Percentiles rank a stretch among this genome's conserved stretches.
Conservation (phyloP, 768 basidiomycete species). For the Melanogaster broomeanus region DNA sequence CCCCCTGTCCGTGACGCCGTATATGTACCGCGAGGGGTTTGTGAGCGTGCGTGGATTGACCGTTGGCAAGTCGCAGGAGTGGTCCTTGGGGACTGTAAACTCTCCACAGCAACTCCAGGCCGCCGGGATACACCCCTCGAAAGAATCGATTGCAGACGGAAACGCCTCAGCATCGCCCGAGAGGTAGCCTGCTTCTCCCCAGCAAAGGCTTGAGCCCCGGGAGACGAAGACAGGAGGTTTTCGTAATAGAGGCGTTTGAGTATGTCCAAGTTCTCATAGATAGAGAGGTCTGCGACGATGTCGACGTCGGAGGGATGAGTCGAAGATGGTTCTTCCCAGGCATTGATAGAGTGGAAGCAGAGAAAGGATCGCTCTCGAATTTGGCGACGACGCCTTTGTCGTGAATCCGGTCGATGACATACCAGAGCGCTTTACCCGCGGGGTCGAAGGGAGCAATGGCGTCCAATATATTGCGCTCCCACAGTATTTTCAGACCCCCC, state of each 20-base stretch:
- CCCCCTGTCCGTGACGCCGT: slow-evolving; percentile 6
- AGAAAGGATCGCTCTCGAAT: slow-evolving; percentile 28
- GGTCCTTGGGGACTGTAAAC: neutral
- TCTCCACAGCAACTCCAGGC: slow-evolving; percentile 2
- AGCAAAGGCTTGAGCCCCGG: neutral
- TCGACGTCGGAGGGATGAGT: slow-evolving; percentile 11
- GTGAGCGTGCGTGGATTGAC: slow-evolving; percentile 21
- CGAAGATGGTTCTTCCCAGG: slow-evolving; percentile 22
- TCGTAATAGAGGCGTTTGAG: slow-evolving; percentile 24
- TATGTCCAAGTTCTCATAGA: slow-evolving; percentile 21
- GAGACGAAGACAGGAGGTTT: slow-evolving; percentile 8
- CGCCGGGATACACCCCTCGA: neutral
- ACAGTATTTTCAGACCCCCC: slow-evolving; percentile 9
- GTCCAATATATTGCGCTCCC: slow-evolving; percentile 19
- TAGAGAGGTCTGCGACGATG: slow-evolving; percentile 26
- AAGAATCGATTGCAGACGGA: slow-evolving; percentile 14
- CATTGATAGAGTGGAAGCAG: slow-evolving; percentile 31
- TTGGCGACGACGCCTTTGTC: slow-evolving; percentile 27
- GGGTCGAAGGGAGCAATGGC: slow-evolving; percentile 18
- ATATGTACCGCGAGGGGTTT: slow-evolving; percentile 19
- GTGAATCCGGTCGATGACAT: slow-evolving; percentile 28
- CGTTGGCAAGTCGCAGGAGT: slow-evolving; percentile 24
- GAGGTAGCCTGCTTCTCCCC: neutral
- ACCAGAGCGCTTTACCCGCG: slow-evolving; percentile 20
- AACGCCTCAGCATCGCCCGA: slow-evolving; percentile 12